Evolutionary conservation across 441 rosid species (phyloP), one percentile per base, ranked within the genome.

Genomic region (Erodium texanum): DNA sequence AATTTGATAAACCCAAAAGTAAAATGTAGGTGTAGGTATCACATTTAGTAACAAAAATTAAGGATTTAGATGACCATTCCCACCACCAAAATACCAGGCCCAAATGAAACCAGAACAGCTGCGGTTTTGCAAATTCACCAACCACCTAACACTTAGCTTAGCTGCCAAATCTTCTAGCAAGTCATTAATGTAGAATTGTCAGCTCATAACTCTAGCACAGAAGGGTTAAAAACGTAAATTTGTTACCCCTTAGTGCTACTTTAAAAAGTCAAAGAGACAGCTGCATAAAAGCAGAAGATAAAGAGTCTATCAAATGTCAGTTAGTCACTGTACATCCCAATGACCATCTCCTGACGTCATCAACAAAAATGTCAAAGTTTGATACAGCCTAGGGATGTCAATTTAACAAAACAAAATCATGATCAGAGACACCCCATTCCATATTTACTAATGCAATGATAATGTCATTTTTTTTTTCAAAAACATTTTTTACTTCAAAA

Each of bases 71-170:
- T 15, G 58, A 50, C 29, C 29, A 27, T 27, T 1, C 4, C 29
- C 29, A 27, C 29, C 29, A 27, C 29, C 29, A 27, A 1, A 27
- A 27, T 27, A 27, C 29, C 29, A 27, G 29, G 29, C 58, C 56
- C 58, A 50, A 50, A n/a, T 50, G 58, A 50, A 50, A n/a, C 18
- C 18, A 50, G 58, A 50, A 50, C 19, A 50, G 7, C 58, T 50
- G 58, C 58, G 14, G 58, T 50, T 50, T 50, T 50, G 58, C 58
- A 50, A 50, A 7, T 50, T 50, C 58, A 50, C 58, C 58, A 50
- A n/a, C 58, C 58, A 50, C 58, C 58, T 50, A 50, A 50, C 19
- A 50, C 58, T 50, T n/a, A 27, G 58, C 18, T 50, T n/a, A 27
- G 58, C 18, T 50, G 19, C 58, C 58, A 50, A 50, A 50, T 50